A percentile compares a stretch with the other conserved stretches of the same genome.
These are phyloP conservation scores for Arthrobotrys musiformis DNA, from an alignment of 2,329 filamentous ascomycete genomes.

Conservation along the genomic window DNA sequence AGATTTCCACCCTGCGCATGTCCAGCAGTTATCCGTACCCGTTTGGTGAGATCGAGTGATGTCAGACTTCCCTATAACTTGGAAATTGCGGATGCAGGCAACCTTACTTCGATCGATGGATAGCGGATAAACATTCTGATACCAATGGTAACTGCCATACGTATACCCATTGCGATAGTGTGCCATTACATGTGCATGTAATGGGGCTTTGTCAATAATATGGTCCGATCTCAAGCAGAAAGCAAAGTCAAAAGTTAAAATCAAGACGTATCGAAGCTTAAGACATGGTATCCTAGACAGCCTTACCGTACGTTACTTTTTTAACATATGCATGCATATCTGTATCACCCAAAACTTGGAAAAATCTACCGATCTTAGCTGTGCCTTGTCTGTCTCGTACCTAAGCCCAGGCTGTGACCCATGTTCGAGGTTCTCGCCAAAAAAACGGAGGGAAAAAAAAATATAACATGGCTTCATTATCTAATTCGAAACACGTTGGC, in stretches of 20 bases:
- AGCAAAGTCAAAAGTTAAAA: background rate
- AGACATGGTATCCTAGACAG: constrained; percentile 17
- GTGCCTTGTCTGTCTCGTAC: too few relatives aligned
- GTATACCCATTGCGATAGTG: background rate
- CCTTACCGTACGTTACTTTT: background rate
- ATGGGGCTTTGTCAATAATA: background rate
- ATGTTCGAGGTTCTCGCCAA: background rate
- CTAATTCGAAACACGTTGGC: constrained; percentile 11
- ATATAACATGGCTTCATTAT: background rate
- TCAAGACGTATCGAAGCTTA: background rate
- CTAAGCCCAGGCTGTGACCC: background rate
- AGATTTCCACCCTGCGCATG: constrained; percentile 17
- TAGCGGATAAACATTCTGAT: background rate
- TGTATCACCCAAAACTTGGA: constrained; percentile 6
- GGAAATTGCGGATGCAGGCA: constrained; percentile 6
- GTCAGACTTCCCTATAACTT: constrained; percentile 24
- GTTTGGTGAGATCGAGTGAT: constrained; percentile 2
- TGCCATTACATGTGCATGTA: background rate
- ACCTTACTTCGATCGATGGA: constrained; percentile 6
- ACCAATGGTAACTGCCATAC: background rate
- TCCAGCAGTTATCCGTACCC: background rate
- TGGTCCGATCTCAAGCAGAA: background rate
- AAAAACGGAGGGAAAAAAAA: background rate
- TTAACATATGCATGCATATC: background rate
- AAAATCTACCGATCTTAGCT: background rate